Base-by-base conservation (phyloP, 1,284 basidiomycete genomes). In the Xerocomus cyaneibrunnescens region DNA sequence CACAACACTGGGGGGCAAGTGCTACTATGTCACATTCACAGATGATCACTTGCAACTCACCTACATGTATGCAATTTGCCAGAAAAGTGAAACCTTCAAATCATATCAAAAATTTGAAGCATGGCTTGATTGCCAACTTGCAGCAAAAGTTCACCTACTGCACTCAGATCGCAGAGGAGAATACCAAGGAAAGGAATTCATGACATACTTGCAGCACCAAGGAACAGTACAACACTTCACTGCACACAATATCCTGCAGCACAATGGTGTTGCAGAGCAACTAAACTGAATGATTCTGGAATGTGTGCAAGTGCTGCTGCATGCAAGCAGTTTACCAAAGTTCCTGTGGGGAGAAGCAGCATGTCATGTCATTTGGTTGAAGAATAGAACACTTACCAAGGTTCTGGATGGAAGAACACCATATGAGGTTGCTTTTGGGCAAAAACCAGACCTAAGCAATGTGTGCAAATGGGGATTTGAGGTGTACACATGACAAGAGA, bases 231-330 rank as follows among this genome's bases (percentile, higher is more conserved):
- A 54, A n/a, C 1, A 0, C 2, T 7, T 57, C 0, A 57, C 37
- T 0, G 22, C 13, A 0, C 44, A 52, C 0, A 8, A 57, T 1
- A 57, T 19, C 0, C 40, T 25, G 0, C 22, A 50, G 2, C 36
- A 55, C 28, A 57, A 57, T 3, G 12, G 51, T 0, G 3, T 58
- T 0, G 30, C 36, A 0, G 16, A 59, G 2, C 4, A 1, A 0
- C 27, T 59, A 0, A 58, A 59, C 10, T 2, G 16, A 0, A 58
- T n/a, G 0, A 42, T 58, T 1, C 21, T 57, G 0, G 21, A 58
- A 3, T 57, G 1, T 46, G 56, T 14, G 9, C 39, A 0, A 57
- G 56, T n/a, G n/a, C n/a, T n/a, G n/a, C n/a, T 57, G 1, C 48
- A 57, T 14, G 9, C 39, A 0, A 57, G 56, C 2, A 5, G 47